Evolutionary conservation across 352 stramenopile species (phyloP), one percentile per base, ranked within the genome.

Genomic region (Chrysophaeum taylorii): DNA sequence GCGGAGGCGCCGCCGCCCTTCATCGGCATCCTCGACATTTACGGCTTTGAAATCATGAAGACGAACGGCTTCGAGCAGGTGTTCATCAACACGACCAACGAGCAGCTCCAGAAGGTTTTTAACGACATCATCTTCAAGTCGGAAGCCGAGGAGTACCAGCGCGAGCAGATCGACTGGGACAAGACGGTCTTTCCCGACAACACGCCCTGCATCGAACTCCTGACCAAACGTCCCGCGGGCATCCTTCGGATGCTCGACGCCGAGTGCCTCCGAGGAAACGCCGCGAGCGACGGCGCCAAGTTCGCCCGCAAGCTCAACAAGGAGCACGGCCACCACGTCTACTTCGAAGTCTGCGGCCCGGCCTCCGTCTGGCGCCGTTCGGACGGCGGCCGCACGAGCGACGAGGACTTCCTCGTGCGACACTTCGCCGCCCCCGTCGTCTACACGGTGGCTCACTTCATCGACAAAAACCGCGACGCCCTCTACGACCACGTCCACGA

Each of bases 11-110:
- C n/a, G n/a, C n/a, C n/a, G n/a, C n/a, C 78, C 16, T 89, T 87
- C 53, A 90, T 92, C 75, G 85, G 85, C 62, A 82, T 92, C 16
- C 73, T 93, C 0, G 85, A 92, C 79, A 92, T 92, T 67, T 92
- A 90, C 79, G 85, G 85, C 9, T 92, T 92, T 71, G 85, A 92
- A 72, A 79, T 79, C 15, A 88, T 92, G 73, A 54, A 81, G 38
- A 76, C 75, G 38, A 92, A 92, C 74, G 67, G 62, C 37, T 81
- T 81, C 45, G 76, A 81, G 60, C 75, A 81, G 60, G 48, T 81
- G 0, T 72, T 81, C 45, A 81, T 81, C 62, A 81, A 81, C 57
- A 79, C 76, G 69, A 79, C 74, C 15, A 81, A 81, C 54, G 76
- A 81, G 66, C 48, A 75, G 27, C 62, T 81, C 1, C 76, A 81